Base-by-base conservation (phyloP, 345 rosid genomes). In the Pseudoturritis turrita region DNA sequence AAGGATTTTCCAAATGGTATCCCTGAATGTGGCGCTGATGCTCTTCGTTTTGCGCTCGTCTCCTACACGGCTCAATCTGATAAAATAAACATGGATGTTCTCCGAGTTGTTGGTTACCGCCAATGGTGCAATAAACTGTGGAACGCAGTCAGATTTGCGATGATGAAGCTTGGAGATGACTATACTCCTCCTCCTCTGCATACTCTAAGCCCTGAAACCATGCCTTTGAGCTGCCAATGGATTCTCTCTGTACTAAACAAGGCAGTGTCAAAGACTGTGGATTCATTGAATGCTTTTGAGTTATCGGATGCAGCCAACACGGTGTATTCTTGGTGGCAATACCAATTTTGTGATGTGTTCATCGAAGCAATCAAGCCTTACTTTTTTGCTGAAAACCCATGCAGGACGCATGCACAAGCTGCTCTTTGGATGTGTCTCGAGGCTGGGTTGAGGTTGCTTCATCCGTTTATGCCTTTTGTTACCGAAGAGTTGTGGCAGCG, bases 41-140 rank as follows among this genome's bases (percentile, higher is more conserved):
- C 96, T 64, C 94, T 92, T 19, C 86, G 95, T 22, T 92, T 89
- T 82, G 93, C 96, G 0, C 96, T 90, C 40, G 83, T 90, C 52
- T 80, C 91, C 6, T 92, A 92, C 76, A 88, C 96, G 0, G 93
- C 90, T 73, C 98, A 88, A 85, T 84, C 90, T n/a, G 95, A 90
- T 79, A 92, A 75, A 71, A 88, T 92, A 47, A 92, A 92, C 84
- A 79, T 92, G 84, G 96, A 92, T 69, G 82, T 92, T 41, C 87
- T 74, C 77, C 79, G 96, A 80, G 98, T 92, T 40, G 89, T 89
- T 73, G 89, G 96, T 19, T 89, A 92, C 79, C 94, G 92, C 10
- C 94, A 89, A 51, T 92, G 96, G 98, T 92, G 98, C 77, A 92
- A 92, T 77, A 92, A 92, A 66, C 63, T 92, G 45, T 89, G 96